phyloP scores from a whole-genome alignment of 257 asterid genomes.

The Solanum clarkiae region DNA sequence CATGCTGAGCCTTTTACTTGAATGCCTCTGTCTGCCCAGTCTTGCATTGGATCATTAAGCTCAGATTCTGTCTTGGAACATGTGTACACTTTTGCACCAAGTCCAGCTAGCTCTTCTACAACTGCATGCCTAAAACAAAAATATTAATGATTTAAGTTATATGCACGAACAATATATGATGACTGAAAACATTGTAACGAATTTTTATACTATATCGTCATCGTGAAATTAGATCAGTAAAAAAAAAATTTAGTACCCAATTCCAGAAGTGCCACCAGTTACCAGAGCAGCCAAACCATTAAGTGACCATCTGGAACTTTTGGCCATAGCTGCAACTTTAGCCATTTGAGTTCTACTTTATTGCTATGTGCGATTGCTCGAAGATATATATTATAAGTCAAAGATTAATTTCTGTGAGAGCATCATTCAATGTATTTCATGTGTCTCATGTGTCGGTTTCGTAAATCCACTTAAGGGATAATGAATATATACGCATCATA shows the following conservation, averaged over 20 bases:
- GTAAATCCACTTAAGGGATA: too few relatives aligned
- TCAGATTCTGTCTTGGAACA: slow-evolving; percentile 44
- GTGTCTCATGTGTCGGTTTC: too few relatives aligned
- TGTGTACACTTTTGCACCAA: slow-evolving; percentile 53
- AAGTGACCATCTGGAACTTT: slow-evolving; percentile 74
- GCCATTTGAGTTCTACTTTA: slow-evolving; percentile 25
- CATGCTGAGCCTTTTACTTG: slow-evolving; percentile 41
- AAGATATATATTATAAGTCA: too few relatives aligned
- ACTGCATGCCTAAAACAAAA: slow-evolving; percentile 31
- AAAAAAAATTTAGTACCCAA: slow-evolving; percentile 39
- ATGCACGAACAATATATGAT: neutral
- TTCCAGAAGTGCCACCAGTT: slow-evolving; percentile 96
- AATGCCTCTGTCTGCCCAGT: slow-evolving; percentile 53
- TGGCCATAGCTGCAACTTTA: slow-evolving; percentile 5
- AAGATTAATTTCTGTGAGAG: too few relatives aligned
- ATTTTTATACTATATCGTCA: neutral
- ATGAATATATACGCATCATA: too few relatives aligned
- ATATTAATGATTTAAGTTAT: neutral
- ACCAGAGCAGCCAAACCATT: slow-evolving; percentile 71
- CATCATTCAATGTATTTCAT: too few relatives aligned
- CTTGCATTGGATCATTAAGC: slow-evolving; percentile 25
- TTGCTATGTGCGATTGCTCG: neutral
- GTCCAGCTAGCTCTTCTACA: slow-evolving; percentile 57
- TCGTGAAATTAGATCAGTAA: neutral
- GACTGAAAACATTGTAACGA: neutral